Conservation (phyloP, 257 asterid species). For the Anisodus acutangulus region DNA sequence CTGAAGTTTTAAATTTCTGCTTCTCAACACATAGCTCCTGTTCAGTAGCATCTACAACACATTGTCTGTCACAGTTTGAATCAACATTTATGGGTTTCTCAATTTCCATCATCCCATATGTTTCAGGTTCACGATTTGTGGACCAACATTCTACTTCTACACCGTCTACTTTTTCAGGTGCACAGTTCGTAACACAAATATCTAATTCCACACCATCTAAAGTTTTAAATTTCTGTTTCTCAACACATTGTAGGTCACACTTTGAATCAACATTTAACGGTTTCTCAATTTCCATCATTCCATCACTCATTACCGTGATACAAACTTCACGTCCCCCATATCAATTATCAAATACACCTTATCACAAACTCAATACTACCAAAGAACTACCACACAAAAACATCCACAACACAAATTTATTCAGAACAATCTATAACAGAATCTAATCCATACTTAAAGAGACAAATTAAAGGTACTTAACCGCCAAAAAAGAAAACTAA, state of each 20-base stretch:
- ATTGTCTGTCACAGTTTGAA: conserved; percentile 41
- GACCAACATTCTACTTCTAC: conserved; percentile 33
- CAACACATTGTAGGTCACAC: conserved; percentile 37
- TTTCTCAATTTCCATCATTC: conserved; percentile 47
- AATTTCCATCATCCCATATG: conserved; percentile 17
- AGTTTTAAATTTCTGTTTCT: conserved; percentile 39
- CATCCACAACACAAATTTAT: conserved; percentile 32
- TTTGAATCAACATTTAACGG: conserved; percentile 41
- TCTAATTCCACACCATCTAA: conserved; percentile 34
- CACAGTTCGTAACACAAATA: conserved; percentile 25
- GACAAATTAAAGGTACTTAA: background rate
- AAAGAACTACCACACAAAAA: conserved; percentile 9
- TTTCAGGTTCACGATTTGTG: conserved; percentile 27
- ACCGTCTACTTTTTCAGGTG: conserved; percentile 31
- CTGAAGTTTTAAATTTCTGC: too few species aligned
- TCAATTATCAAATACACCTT: conserved; percentile 33
- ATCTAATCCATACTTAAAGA: background rate
- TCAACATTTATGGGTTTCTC: conserved; percentile 39
- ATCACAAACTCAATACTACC: conserved; percentile 29
- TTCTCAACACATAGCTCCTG: conserved; percentile 44
- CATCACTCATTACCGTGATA: conserved; percentile 37
- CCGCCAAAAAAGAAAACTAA: background rate
- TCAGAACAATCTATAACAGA: background rate
- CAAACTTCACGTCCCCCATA: conserved; percentile 53
- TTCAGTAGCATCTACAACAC: conserved; percentile 37